Percentiles rank a stretch among this genome's conserved stretches.
Conservation (phyloP, 345 rosid genomes). For the Camelina neglecta region DNA sequence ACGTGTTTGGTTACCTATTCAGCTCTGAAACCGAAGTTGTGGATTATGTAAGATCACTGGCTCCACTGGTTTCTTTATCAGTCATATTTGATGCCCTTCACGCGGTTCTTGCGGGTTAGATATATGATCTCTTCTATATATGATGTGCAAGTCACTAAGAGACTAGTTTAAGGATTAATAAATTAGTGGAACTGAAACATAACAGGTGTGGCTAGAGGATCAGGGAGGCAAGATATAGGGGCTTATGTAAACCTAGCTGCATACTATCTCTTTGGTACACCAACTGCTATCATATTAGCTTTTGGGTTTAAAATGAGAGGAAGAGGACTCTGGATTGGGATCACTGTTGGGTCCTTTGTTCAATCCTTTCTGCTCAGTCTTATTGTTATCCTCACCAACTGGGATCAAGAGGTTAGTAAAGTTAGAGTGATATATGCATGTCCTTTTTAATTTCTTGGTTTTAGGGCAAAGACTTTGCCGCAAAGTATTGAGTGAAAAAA, state of each 20-base stretch:
- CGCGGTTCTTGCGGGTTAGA: slow-evolving; percentile 41
- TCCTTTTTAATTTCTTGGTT: not conserved
- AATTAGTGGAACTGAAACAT: not conserved
- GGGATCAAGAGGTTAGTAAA: slow-evolving; percentile 46
- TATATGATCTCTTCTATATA: not conserved
- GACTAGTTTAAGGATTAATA: not conserved
- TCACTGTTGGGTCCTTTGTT: slow-evolving; percentile 39
- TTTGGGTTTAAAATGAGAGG: slow-evolving; percentile 42
- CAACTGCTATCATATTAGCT: slow-evolving; percentile 30
- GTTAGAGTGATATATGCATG: not conserved
- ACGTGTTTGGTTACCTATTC: slow-evolving; percentile 45
- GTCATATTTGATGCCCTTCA: slow-evolving; percentile 42
- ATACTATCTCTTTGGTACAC: slow-evolving; percentile 41
- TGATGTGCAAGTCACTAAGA: not conserved
- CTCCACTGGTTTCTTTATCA: slow-evolving; percentile 33
- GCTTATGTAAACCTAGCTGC: slow-evolving; percentile 45
- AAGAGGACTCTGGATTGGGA: slow-evolving; percentile 46
- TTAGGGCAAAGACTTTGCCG: no score
- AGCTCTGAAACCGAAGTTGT: slow-evolving; percentile 44
- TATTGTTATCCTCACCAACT: slow-evolving; percentile 38
- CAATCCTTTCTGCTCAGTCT: slow-evolving; percentile 41
- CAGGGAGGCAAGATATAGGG: slow-evolving; percentile 46
- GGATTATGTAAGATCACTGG: slow-evolving; percentile 38
- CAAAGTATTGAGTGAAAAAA: no score
- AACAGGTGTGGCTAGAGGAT: slow-evolving; percentile 47